Evolutionary conservation across 2,329 filamentous ascomycete genomes (phyloP), one percentile per base, ranked within the genome.

Genomic region (Penicillium sp.): DNA sequence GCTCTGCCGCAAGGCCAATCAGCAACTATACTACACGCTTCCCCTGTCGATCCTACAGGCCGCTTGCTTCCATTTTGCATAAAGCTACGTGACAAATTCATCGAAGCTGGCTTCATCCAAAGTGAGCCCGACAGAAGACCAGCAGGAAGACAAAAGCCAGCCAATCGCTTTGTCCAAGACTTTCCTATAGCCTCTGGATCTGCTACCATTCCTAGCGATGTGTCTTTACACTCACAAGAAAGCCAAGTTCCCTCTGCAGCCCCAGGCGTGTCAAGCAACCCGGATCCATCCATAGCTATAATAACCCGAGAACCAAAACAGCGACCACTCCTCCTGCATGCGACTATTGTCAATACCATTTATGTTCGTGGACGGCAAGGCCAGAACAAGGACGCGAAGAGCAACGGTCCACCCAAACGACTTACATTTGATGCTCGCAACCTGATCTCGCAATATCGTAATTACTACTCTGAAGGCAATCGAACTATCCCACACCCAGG

Each of bases 291-390:
- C 15, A 43, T 55, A n/a, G 41, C 43, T 10, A 57, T 63, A 35
- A 55, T 57, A 12, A 38, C 54, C 23, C 56, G 54, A 21, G 60
- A 57, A 35, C 54, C 64, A 15, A 72, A 69, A 31, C 62, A 59
- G 6, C 69, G 90, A 54, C 83, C 85, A 7, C 73, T 97, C 61
- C 82, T 90, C 21, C 75, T 97, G 51, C 93, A 97, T 71, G 91
- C 90, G 19, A 97, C 93, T 0, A 78, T 97, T 4, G 76, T 94
- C 50, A 96, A 97, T 73, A 95, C 92, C 0, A 84, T 92, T 15
- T 95, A 96, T 71, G 86, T 73, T 37, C 64, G 63, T 17, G 64
- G 70, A 7, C 64, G 66, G 38, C 59, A 57, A 21, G 62, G 54
- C 6, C 38, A 51, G n/a, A 54, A 54, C 56, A 48, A 62, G 54